Evolutionary conservation across 495 filamentous ascomycete species (phyloP).

Genomic region (Aspergillus sclerotioniger): DNA sequence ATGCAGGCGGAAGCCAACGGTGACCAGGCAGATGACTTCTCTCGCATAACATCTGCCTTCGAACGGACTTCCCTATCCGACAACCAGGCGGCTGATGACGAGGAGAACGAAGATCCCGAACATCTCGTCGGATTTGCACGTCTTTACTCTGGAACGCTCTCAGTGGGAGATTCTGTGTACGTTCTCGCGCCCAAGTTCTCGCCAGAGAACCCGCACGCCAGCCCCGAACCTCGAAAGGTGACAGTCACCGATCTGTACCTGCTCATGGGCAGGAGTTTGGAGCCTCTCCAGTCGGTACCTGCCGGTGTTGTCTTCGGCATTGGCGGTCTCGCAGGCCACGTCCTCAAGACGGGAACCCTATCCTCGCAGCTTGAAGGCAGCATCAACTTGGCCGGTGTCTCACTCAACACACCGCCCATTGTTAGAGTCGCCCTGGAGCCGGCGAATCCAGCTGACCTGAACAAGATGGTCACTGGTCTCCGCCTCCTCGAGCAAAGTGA

Average conservation of each 20-base stretch:
- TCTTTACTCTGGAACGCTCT: conserved; percentile 85
- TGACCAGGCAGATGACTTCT: conserved; percentile 39
- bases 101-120: conserved; percentile 65
- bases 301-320: conserved; percentile 97
- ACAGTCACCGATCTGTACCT: conserved; percentile 88
- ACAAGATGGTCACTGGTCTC: conserved; percentile 89
- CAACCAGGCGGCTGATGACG: conserved; percentile 37
- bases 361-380: conserved; percentile 84
- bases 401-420: conserved; percentile 76
- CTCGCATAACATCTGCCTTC: conserved; percentile 49
- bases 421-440: conserved; percentile 95
- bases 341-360: conserved; percentile 92
- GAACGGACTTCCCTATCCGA: conserved; percentile 42
- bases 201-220: conserved; percentile 70
- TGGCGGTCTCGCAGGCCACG: conserved; percentile 81
- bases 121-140: conserved; percentile 93
- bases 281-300: conserved; percentile 78
- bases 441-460: conserved; percentile 77
- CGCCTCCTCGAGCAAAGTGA: conserved; percentile 90
- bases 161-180: conserved; percentile 86
- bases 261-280: conserved; percentile 89
- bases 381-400: conserved; percentile 90
- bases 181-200: conserved; percentile 90
- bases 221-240: conserved; percentile 77
- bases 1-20: conserved; percentile 60